phyloP scores from a whole-genome alignment of 768 basidiomycete species.

The Lentinula sp. region DNA sequence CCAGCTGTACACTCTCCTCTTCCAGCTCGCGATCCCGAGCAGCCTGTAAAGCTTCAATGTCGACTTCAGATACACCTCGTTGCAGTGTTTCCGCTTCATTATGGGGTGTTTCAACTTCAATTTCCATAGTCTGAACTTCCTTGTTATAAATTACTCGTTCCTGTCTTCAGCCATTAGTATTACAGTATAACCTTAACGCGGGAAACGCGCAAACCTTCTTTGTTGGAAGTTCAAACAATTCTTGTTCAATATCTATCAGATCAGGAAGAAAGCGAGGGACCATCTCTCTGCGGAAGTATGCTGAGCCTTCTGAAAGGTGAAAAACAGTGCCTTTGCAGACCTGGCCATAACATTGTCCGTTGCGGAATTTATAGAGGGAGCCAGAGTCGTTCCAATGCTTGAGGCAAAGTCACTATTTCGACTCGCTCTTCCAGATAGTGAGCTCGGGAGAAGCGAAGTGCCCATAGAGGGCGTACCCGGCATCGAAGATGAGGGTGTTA shows the following conservation, averaged over 20 bases:
- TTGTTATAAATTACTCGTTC: conserved; percentile 82
- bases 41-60: conserved; percentile 61
- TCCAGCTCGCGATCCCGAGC: conserved; percentile 74
- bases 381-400: conserved; percentile 38
- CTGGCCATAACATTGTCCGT: conserved; percentile 69
- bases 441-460: conserved; percentile 24
- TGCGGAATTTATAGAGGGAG: conserved; percentile 42
- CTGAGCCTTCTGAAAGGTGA: neutral
- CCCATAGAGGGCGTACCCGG: conserved; percentile 62
- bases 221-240: conserved; percentile 84
- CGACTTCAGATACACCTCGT: conserved; percentile 61
- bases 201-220: conserved; percentile 44
- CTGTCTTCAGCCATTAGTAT: conserved; percentile 23
- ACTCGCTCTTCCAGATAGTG: conserved; percentile 57
- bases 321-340: conserved; percentile 24
- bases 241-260: conserved; percentile 84
- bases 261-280: conserved; percentile 66
- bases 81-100: conserved; percentile 70
- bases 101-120: conserved; percentile 47
- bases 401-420: conserved; percentile 60
- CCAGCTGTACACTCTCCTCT: conserved; percentile 77
- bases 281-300: conserved; percentile 36
- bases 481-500: conserved; percentile 66
- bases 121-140: conserved; percentile 70
- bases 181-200: neutral